Conservation (phyloP, 108 stramenopile species). For the Nitzschia sp. region DNA sequence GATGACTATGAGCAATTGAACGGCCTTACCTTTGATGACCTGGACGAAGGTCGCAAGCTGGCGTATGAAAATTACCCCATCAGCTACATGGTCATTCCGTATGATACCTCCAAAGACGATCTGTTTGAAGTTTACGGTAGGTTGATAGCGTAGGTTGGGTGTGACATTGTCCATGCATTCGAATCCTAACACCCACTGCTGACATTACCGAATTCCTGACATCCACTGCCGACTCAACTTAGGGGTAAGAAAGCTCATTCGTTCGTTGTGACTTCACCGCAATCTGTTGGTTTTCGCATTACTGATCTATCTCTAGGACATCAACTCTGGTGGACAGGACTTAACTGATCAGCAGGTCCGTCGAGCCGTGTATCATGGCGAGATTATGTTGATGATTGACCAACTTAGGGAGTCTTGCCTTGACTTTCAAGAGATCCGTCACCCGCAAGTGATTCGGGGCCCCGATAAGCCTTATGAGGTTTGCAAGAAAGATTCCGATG, state of each 20-base stretch:
- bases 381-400: constrained; percentile 16
- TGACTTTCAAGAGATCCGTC: background rate
- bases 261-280: too few relatives aligned
- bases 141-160: too few relatives aligned
- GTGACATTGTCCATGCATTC: too few relatives aligned
- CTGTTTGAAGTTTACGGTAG: constrained; percentile 17
- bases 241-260: too few relatives aligned
- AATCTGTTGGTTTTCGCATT: too few relatives aligned
- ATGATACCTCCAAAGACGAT: constrained; percentile 8
- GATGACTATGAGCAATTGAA: constrained; percentile 21
- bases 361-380: constrained; percentile 13
- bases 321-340: constrained; percentile 22
- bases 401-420: too few relatives aligned
- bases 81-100: constrained; percentile 3
- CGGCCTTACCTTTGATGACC: constrained; percentile 8
- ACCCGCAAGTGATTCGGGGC: background rate
- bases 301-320: too few relatives aligned
- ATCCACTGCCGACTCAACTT: too few relatives aligned
- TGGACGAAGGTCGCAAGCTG: background rate
- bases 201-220: too few relatives aligned
- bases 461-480: background rate
- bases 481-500: constrained; percentile 18
- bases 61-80: background rate
- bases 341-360: constrained; percentile 22
- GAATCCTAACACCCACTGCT: too few relatives aligned